Evolutionary conservation across 2,329 filamentous ascomycete species (phyloP).

Genomic region (Stemphylium beticola): DNA sequence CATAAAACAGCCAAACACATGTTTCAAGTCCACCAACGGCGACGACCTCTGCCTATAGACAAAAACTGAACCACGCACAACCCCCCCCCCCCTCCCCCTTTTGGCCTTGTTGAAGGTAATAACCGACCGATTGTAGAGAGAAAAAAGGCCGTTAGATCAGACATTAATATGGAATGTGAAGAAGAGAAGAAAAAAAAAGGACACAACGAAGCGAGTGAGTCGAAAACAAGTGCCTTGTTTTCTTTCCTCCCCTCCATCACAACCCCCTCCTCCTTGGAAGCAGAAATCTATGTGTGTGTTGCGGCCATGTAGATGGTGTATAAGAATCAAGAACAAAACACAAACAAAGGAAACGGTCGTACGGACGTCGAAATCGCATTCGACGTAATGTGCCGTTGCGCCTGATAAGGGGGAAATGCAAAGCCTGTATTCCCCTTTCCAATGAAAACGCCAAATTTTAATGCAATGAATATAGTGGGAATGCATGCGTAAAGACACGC

Average conservation of each 20-base stretch:
- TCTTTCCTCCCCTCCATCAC: too few species aligned
- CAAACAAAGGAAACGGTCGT: constrained; percentile 41
- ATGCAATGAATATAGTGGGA: neutral
- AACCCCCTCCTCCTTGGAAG: too few species aligned
- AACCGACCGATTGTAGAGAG: neutral
- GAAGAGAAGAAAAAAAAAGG: neutral
- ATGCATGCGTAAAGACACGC: neutral
- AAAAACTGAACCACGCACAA: neutral
- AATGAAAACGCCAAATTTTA: constrained; percentile 4
- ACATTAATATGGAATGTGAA: neutral
- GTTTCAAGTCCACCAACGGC: neutral
- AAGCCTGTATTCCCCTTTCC: neutral
- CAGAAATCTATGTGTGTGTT: neutral
- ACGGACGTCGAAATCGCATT: constrained; percentile 43
- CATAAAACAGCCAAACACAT: constrained; percentile 1
- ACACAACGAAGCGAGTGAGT: neutral
- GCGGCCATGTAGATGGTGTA: constrained; percentile 6
- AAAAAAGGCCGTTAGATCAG: neutral
- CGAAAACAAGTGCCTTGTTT: neutral
- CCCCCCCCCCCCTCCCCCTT: neutral
- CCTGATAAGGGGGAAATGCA: constrained; percentile 12
- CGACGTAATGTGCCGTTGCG: constrained; percentile 38
- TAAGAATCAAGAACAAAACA: constrained; percentile 25
- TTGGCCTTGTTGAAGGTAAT: neutral
- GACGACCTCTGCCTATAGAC: neutral